Evolutionary conservation across 495 filamentous ascomycete genomes (phyloP).

Genomic region (Lasiosphaeris hirsuta): DNA sequence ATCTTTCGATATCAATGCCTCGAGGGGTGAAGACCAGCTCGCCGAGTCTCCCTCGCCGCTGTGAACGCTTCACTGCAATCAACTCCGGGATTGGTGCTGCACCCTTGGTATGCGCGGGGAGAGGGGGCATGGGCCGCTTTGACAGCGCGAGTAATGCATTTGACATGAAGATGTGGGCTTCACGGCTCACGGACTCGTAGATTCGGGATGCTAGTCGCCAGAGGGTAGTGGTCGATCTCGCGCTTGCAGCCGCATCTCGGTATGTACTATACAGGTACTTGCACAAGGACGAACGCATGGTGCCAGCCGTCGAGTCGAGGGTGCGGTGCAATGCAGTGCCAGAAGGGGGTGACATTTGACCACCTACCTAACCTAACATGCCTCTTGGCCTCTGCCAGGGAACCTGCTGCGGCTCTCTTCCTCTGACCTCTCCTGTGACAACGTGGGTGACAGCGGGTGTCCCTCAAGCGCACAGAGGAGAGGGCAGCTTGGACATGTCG

Average conservation of each 20-base stretch:
- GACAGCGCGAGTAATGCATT: constrained; percentile 24
- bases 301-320: too few species aligned
- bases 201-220: constrained; percentile 12
- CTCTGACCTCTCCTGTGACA: too few species aligned
- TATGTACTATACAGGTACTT: neutral
- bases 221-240: constrained; percentile 29
- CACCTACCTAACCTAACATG: too few species aligned
- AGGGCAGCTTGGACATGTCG: neutral
- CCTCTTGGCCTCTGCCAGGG: too few species aligned
- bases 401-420: too few species aligned
- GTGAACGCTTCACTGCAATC: neutral
- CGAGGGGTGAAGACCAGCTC: neutral
- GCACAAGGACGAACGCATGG: too few species aligned
- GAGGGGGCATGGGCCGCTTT: constrained; percentile 24
- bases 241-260: constrained; percentile 29
- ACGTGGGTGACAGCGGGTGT: too few species aligned
- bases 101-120: constrained; percentile 7
- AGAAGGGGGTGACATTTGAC: too few species aligned
- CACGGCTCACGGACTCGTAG: constrained; percentile 6
- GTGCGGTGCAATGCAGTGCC: too few species aligned
- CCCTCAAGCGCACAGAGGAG: too few species aligned
- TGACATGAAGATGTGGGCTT: neutral
- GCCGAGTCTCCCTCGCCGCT: neutral
- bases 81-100: constrained; percentile 5
- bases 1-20: neutral